Percentiles rank a stretch among this genome's conserved stretches.
Evolutionary conservation across 139 green algal species (phyloP).

Genomic region (Tetradesmus obliquus): DNA sequence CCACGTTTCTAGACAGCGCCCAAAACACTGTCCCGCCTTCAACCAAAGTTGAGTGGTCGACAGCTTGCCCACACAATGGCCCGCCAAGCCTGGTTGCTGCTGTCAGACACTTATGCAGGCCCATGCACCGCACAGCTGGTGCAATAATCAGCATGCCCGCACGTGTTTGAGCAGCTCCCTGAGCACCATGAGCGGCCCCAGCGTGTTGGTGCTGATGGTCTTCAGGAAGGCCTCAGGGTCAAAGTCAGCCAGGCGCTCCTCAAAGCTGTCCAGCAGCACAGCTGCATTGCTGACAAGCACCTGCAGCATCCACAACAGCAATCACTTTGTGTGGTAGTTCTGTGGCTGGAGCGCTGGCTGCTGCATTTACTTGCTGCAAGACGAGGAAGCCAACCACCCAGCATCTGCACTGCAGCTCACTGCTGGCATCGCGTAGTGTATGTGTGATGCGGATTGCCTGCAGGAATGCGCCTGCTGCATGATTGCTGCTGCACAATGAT

Average conservation of each 20-base stretch:
- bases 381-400: too few relatives aligned
- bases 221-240: neutral
- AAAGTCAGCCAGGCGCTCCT: neutral
- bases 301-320: neutral
- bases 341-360: neutral
- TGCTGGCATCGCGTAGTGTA: too few relatives aligned
- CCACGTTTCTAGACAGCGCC: too few relatives aligned
- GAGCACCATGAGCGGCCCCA: neutral
- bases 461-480: too few relatives aligned
- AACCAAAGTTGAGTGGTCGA: too few relatives aligned
- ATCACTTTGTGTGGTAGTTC: neutral
- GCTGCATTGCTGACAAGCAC: slow-evolving; percentile 28
- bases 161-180: neutral
- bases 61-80: too few relatives aligned
- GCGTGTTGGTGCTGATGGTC: neutral
- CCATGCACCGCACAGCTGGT: neutral
- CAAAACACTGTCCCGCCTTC: too few relatives aligned
- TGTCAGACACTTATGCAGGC: neutral
- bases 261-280: neutral
- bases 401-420: too few relatives aligned
- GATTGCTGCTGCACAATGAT: too few relatives aligned
- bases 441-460: too few relatives aligned
- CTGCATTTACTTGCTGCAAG: too few relatives aligned
- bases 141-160: neutral
- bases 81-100: neutral